Evolutionary conservation across 2,329 filamentous ascomycete species (phyloP).

Genomic region (Raffaelea deltoideospora): DNA sequence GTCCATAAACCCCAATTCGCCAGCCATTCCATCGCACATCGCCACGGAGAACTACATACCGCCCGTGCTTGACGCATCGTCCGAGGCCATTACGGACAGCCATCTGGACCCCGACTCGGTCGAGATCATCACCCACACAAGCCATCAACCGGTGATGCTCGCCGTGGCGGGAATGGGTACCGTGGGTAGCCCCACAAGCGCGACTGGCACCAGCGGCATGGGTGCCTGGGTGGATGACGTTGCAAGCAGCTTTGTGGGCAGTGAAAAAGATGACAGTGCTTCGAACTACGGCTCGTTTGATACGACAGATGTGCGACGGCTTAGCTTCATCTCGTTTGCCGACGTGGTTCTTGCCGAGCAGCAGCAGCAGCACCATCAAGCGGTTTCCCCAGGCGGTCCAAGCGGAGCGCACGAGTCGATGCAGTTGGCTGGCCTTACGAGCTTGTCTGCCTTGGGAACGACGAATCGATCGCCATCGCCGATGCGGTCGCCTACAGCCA

Average conservation of each 20-base stretch:
- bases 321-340: conserved; percentile 94
- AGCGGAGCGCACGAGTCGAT: conserved; percentile 50
- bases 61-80: conserved; percentile 78
- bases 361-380: conserved; percentile 9
- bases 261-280: conserved; percentile 40
- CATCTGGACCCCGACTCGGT: conserved; percentile 76
- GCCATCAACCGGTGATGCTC: conserved; percentile 64
- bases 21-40: conserved; percentile 85
- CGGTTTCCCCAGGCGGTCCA: conserved; percentile 20
- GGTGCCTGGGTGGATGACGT: conserved; percentile 44
- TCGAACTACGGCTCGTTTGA: conserved; percentile 70
- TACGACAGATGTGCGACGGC: conserved; percentile 58
- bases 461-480: conserved; percentile 64
- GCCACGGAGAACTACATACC: conserved; percentile 91
- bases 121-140: conserved; percentile 78
- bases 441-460: conserved; percentile 29
- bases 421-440: conserved; percentile 52
- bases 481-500: conserved; percentile 63
- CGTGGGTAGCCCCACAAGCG: neutral
- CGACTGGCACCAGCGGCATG: conserved; percentile 2
- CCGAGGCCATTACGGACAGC: conserved; percentile 78
- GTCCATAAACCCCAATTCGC: conserved; percentile 49
- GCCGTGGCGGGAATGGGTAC: conserved; percentile 40
- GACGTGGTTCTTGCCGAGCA: conserved; percentile 86
- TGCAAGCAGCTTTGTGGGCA: conserved; percentile 31